These are phyloP conservation scores for Heliamphora exappendiculata DNA, from an alignment of 148 eudicot species.

Conservation along the genomic window DNA sequence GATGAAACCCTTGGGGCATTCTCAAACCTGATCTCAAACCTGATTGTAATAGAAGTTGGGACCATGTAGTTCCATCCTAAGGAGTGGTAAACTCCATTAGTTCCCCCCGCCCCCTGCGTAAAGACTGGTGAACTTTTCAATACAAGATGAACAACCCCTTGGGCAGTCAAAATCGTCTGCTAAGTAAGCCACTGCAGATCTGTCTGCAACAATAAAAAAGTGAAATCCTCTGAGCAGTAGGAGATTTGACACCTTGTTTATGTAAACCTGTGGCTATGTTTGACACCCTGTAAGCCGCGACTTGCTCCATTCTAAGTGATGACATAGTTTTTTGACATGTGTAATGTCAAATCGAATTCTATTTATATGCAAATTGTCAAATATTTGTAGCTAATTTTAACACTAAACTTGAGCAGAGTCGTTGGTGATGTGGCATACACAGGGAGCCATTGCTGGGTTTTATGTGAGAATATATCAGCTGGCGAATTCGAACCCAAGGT, in stretches of 20 bases:
- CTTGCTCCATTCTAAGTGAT: neutral
- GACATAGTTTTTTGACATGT: neutral
- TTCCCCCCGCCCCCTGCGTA: too few species aligned
- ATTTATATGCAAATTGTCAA: conserved; percentile 2
- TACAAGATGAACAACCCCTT: neutral
- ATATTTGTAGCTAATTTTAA: neutral
- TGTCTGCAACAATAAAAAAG: neutral
- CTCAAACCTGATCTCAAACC: neutral
- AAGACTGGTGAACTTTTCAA: neutral
- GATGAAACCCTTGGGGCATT: too few species aligned
- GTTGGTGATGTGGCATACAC: conserved; percentile 55
- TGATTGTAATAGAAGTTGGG: neutral
- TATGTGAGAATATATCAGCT: conserved; percentile 29
- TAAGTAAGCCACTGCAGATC: neutral
- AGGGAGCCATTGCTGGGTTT: conserved; percentile 51
- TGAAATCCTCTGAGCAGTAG: neutral
- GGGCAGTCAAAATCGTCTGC: neutral
- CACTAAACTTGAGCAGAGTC: conserved; percentile 35
- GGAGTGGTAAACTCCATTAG: too few species aligned
- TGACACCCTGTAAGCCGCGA: too few species aligned
- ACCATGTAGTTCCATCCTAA: neutral
- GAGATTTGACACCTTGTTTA: neutral
- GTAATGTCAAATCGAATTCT: neutral
- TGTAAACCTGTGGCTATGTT: neutral
- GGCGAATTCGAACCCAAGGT: conserved; percentile 22